These are phyloP conservation scores for Hypoxylon rickii DNA, from an alignment of 495 filamentous ascomycete species.

Conservation along the genomic window DNA sequence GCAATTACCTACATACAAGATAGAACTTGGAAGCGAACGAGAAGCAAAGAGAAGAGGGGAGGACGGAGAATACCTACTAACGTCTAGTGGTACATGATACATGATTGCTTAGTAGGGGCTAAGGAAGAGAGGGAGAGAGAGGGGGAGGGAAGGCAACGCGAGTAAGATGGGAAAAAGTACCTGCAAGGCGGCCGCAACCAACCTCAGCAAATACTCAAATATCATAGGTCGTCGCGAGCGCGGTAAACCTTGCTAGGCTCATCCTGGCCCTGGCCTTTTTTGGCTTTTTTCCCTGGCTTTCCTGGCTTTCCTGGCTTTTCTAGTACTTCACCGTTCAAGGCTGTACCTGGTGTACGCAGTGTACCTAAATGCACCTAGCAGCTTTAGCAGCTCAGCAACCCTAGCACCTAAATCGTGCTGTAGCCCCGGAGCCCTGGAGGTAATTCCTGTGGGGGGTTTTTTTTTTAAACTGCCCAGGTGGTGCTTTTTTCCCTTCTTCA, in stretches of 20 bases:
- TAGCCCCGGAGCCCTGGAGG: too few relatives aligned
- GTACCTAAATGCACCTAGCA: too few relatives aligned
- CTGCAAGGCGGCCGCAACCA: constrained; percentile 28
- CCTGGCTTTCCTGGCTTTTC: too few relatives aligned
- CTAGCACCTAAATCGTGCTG: too few relatives aligned
- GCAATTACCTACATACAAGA: too few relatives aligned
- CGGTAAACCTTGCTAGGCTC: constrained; percentile 38
- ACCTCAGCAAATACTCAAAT: constrained; percentile 21
- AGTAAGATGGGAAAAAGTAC: constrained; percentile 27
- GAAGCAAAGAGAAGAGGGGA: too few relatives aligned
- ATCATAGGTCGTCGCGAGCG: constrained; percentile 33
- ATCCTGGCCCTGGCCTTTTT: constrained; percentile 37
- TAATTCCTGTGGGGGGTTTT: constrained; percentile 5
- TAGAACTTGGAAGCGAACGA: too few relatives aligned
- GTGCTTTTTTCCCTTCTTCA: not conserved
- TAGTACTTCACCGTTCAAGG: too few relatives aligned
- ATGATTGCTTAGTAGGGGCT: too few relatives aligned
- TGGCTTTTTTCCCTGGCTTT: constrained; percentile 26
- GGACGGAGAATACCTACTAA: too few relatives aligned
- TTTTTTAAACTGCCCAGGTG: not conserved
- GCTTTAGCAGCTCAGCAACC: too few relatives aligned
- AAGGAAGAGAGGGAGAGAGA: not conserved
- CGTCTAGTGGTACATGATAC: too few relatives aligned
- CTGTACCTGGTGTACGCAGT: constrained; percentile 11
- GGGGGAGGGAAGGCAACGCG: not conserved